Evolutionary conservation across 2,329 filamentous ascomycete species (phyloP).

Genomic region (Arthrobotrys megalospora): DNA sequence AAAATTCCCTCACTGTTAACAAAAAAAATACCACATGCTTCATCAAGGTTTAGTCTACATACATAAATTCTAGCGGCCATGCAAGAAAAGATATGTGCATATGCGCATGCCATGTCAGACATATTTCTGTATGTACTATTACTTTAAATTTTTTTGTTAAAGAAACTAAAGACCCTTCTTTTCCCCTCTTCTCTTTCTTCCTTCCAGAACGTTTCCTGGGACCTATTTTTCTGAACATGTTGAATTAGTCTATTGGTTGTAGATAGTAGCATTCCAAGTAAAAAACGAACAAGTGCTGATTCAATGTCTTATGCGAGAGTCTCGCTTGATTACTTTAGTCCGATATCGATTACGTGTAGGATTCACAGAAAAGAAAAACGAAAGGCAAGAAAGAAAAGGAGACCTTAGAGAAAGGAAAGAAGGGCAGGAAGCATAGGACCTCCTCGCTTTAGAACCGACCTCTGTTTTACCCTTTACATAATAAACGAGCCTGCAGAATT

Average conservation of each 20-base stretch:
- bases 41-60: not conserved
- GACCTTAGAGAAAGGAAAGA: not conserved
- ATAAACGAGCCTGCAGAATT: no score
- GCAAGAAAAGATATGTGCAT: not conserved
- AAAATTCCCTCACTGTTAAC: slow-evolving; percentile 21
- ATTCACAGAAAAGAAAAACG: slow-evolving; percentile 8
- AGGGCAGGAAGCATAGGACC: not conserved
- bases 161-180: no score
- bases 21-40: slow-evolving; percentile 15
- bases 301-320: slow-evolving; percentile 5
- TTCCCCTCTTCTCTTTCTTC: no score
- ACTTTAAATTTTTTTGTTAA: no score
- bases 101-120: slow-evolving; percentile 18
- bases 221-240: not conserved
- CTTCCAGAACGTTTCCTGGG: no score
- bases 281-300: not conserved
- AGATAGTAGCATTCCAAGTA: not conserved
- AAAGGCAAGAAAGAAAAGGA: not conserved
- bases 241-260: not conserved
- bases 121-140: no score
- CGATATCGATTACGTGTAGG: slow-evolving; percentile 1
- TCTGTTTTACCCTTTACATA: no score
- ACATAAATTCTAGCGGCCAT: not conserved
- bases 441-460: no score
- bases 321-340: slow-evolving; percentile 29